Percentiles rank a stretch among this genome's conserved stretches.
These are phyloP conservation scores for Lumnitzera racemosa DNA, from an alignment of 345 rosid species.

Conservation along the genomic window DNA sequence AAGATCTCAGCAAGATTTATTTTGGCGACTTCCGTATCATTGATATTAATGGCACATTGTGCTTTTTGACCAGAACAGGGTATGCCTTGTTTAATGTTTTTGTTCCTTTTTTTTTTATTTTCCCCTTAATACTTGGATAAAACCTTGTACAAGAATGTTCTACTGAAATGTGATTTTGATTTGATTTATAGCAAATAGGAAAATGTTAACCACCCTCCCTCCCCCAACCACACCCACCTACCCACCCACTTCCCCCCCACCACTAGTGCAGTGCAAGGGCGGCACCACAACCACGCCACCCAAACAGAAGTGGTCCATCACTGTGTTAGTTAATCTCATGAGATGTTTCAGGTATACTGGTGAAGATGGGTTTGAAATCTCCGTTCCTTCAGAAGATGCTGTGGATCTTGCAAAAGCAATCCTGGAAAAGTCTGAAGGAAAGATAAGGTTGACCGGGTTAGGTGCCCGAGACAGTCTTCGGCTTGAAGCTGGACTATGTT, in stretches of 20 bases:
- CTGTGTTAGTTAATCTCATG: constrained; percentile 1
- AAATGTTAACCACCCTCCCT: not conserved
- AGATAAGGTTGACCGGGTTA: constrained; percentile 81
- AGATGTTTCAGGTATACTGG: constrained; percentile 66
- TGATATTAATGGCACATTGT: constrained; percentile 69
- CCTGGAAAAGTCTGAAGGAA: constrained; percentile 87
- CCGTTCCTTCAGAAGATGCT: constrained; percentile 76
- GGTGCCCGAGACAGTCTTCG: constrained; percentile 97
- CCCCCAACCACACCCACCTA: too few relatives aligned
- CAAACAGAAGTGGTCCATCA: too few relatives aligned
- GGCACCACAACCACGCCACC: too few relatives aligned
- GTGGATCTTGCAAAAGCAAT: constrained; percentile 88
- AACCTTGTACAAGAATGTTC: too few relatives aligned
- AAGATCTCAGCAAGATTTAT: constrained; percentile 83
- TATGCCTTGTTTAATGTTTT: constrained; percentile 18
- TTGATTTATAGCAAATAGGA: not conserved
- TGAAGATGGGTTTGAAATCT: constrained; percentile 98
- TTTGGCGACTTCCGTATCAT: constrained; percentile 81
- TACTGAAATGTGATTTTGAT: not conserved
- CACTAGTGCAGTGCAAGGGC: too few relatives aligned
- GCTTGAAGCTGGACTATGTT: constrained; percentile 88
- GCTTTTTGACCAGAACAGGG: constrained; percentile 98
- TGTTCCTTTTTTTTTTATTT: not conserved
- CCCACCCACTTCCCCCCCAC: too few relatives aligned
- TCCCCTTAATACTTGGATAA: too few relatives aligned